These are phyloP conservation scores for Pelomyxa schiedti DNA, from an alignment of 78 protist genomes.

Conservation along the genomic window DNA sequence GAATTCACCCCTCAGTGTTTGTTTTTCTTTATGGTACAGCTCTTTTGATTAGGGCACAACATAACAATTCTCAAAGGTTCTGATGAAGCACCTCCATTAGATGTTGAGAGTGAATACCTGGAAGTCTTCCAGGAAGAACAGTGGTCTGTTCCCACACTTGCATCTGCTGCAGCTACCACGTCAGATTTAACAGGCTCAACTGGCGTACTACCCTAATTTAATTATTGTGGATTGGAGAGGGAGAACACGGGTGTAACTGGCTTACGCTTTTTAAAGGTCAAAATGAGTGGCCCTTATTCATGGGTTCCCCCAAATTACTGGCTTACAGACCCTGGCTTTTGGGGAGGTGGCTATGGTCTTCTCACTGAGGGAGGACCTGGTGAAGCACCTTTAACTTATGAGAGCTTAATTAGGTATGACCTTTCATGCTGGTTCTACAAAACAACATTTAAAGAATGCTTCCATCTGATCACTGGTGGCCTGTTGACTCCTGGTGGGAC, in stretches of 20 bases:
- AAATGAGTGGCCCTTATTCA: conserved; percentile 12
- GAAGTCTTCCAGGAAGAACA: neutral
- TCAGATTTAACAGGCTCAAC: conserved; percentile 3
- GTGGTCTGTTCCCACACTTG: conserved; percentile 8
- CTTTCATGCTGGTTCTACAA: neutral
- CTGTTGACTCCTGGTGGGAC: conserved; percentile 1
- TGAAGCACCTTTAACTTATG: neutral
- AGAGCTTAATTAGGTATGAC: neutral
- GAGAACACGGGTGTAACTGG: too few species aligned
- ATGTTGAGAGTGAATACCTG: conserved; percentile 11
- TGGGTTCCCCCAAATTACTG: neutral
- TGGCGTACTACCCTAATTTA: too few species aligned
- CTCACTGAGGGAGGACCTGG: conserved; percentile 15
- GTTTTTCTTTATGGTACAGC: neutral
- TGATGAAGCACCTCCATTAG: conserved; percentile 7
- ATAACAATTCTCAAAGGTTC: too few species aligned
- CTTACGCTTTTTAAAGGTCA: too few species aligned
- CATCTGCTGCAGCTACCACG: neutral
- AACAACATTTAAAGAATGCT: neutral
- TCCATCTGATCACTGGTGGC: neutral
- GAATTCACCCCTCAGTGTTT: conserved; percentile 8
- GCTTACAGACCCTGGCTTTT: neutral
- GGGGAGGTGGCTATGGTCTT: conserved; percentile 10
- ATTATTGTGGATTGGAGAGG: too few species aligned
- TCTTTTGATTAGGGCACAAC: too few species aligned